Evolutionary conservation across 2,329 filamentous ascomycete genomes (phyloP).

Genomic region (Microdochium trichocladiopsis): DNA sequence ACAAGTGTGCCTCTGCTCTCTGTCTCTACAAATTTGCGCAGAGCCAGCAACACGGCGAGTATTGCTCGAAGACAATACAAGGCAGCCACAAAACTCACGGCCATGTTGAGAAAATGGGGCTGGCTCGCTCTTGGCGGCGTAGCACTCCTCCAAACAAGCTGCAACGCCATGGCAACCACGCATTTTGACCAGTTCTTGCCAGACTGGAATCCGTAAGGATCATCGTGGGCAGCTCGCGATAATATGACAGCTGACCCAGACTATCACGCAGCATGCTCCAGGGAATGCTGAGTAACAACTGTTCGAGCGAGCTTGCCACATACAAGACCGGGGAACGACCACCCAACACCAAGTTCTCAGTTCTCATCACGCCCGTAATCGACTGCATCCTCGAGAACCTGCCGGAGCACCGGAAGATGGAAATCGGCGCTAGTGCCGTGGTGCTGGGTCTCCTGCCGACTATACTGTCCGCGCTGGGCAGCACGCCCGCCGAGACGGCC

Average conservation of each 20-base stretch:
- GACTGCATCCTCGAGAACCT: conserved; percentile 10
- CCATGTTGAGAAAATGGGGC: no score
- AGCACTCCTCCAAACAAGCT: no score
- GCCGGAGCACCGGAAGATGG: conserved; percentile 11
- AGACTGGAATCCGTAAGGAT: neutral
- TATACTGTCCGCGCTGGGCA: conserved; percentile 9
- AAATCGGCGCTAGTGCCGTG: conserved; percentile 11
- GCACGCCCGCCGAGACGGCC: conserved; percentile 9
- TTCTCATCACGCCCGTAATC: conserved; percentile 8
- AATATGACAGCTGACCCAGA: neutral
- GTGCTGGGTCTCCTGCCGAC: conserved; percentile 12
- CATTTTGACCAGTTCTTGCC: neutral
- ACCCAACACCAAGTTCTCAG: conserved; percentile 1
- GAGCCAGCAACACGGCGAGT: no score
- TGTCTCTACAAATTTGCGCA: no score
- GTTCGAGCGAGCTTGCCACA: conserved; percentile 5
- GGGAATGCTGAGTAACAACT: conserved; percentile 4
- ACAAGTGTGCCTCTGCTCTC: no score
- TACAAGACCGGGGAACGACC: conserved; percentile 7
- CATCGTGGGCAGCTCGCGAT: neutral
- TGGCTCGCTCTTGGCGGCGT: no score
- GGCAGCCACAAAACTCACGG: no score
- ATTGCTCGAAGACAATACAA: no score
- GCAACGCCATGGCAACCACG: neutral
- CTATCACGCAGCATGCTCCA: conserved; percentile 2